These are phyloP conservation scores for Tetrapyrgos nigripes DNA, from an alignment of 1,284 basidiomycete species.

Conservation along the genomic window DNA sequence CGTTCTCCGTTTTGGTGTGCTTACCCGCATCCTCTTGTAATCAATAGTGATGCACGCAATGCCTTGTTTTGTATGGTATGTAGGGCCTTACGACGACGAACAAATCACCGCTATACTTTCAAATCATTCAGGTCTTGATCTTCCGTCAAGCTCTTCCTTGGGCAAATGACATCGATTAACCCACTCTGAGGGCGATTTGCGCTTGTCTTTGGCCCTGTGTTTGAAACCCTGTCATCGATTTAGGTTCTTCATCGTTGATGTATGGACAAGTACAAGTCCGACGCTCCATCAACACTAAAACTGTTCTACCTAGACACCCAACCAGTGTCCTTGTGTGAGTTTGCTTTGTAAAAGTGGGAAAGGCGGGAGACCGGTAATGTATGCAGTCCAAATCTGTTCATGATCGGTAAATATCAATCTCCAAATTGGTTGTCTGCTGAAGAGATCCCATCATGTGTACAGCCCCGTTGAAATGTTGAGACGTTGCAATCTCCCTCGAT, in stretches of 20 bases:
- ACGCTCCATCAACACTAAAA: neutral
- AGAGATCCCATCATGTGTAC: constrained; percentile 30
- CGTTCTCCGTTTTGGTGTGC: neutral
- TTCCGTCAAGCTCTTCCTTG: too few relatives aligned
- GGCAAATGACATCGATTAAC: too few relatives aligned
- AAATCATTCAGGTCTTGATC: too few relatives aligned
- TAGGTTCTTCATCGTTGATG: neutral
- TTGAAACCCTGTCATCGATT: neutral
- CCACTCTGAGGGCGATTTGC: too few relatives aligned
- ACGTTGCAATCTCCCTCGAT: constrained; percentile 38
- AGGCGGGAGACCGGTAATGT: neutral
- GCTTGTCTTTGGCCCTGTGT: neutral
- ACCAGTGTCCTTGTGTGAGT: neutral
- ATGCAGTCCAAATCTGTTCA: neutral
- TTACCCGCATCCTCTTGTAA: neutral
- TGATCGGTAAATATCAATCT: neutral
- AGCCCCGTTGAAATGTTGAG: constrained; percentile 32
- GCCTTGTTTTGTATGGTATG: neutral
- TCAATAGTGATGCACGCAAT: neutral
- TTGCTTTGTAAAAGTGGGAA: neutral
- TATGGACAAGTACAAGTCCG: neutral
- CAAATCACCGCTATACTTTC: too few relatives aligned
- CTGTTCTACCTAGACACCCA: neutral
- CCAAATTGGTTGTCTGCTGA: neutral
- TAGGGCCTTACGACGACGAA: too few relatives aligned